phyloP scores from a whole-genome alignment of 2,329 filamentous ascomycete species.

The Cryphonectria radicalis region DNA sequence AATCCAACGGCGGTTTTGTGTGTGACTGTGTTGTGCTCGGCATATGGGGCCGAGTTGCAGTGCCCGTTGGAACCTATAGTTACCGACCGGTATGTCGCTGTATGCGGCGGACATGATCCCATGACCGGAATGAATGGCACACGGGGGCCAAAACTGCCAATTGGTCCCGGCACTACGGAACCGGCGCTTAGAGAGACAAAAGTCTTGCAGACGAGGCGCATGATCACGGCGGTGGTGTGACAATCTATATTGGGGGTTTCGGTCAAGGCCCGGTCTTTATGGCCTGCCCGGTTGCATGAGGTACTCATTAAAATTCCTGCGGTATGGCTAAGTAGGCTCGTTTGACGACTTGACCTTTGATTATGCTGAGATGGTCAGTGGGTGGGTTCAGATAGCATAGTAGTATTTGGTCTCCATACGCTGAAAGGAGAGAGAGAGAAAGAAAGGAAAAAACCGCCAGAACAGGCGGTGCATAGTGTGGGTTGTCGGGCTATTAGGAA shows the following conservation, averaged over 20 bases:
- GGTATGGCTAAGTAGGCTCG: not conserved
- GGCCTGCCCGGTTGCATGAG: not conserved
- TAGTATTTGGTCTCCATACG: not conserved
- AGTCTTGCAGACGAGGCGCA: not conserved
- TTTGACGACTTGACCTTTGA: not conserved
- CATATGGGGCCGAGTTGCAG: conserved; percentile 9
- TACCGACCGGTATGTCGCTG: not conserved
- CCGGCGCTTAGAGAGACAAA: not conserved
- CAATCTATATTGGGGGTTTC: not conserved
- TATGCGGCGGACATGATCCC: not conserved
- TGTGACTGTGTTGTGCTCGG: not conserved
- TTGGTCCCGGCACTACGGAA: conserved; percentile 4
- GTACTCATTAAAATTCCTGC: not conserved
- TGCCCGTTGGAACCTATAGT: not conserved
- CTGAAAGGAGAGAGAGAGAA: not conserved
- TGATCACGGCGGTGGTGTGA: conserved; percentile 1
- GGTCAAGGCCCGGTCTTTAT: not conserved
- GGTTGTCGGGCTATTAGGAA: not conserved
- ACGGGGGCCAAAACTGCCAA: not conserved
- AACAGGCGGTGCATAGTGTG: not conserved
- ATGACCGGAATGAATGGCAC: not conserved
- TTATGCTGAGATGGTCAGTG: not conserved
- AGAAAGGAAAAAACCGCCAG: too few species aligned
- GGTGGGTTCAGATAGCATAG: not conserved
- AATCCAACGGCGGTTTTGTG: not conserved